Percentiles rank a stretch among this genome's conserved stretches.
phyloP scores from a whole-genome alignment of 352 stramenopile genomes.

The Globisporangium radiosum region DNA sequence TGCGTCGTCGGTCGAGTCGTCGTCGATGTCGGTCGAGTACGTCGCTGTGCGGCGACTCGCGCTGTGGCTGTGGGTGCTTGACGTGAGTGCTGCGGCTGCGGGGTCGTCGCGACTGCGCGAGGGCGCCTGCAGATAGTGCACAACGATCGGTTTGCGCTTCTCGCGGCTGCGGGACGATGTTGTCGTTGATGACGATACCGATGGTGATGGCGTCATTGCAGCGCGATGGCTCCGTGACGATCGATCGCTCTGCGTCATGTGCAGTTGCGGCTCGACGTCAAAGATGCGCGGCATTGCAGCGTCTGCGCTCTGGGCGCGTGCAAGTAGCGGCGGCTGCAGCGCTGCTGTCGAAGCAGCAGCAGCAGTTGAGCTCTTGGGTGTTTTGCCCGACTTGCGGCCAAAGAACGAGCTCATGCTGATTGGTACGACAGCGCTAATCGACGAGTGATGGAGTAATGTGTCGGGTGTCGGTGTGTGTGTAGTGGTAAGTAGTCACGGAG shows the following conservation, averaged over 20 bases:
- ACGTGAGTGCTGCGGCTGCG: constrained; percentile 3
- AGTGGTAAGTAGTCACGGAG: too few relatives aligned
- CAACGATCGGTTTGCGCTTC: constrained; percentile 25
- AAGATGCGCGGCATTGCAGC: background rate
- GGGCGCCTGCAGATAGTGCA: constrained; percentile 21
- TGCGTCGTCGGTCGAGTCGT: background rate
- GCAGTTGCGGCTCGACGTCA: background rate
- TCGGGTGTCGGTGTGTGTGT: background rate
- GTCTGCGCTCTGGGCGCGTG: constrained; percentile 7
- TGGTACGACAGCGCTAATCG: too few relatives aligned
- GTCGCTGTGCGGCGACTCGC: background rate
- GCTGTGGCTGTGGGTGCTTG: background rate
- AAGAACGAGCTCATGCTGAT: constrained; percentile 9
- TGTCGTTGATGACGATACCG: constrained; percentile 2
- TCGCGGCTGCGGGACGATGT: constrained; percentile 15
- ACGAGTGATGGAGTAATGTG: background rate
- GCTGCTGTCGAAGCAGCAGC: too few relatives aligned
- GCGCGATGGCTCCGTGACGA: background rate
- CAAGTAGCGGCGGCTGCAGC: constrained; percentile 2
- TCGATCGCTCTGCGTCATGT: constrained; percentile 2
- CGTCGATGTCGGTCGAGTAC: constrained; percentile 10
- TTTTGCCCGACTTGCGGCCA: constrained; percentile 5
- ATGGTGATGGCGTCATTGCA: background rate
- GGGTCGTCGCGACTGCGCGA: constrained; percentile 3
- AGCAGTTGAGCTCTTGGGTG: background rate